These are phyloP conservation scores for Physocladia obscura DNA, from an alignment of 192 early-diverging fungal genomes.

Conservation along the genomic window DNA sequence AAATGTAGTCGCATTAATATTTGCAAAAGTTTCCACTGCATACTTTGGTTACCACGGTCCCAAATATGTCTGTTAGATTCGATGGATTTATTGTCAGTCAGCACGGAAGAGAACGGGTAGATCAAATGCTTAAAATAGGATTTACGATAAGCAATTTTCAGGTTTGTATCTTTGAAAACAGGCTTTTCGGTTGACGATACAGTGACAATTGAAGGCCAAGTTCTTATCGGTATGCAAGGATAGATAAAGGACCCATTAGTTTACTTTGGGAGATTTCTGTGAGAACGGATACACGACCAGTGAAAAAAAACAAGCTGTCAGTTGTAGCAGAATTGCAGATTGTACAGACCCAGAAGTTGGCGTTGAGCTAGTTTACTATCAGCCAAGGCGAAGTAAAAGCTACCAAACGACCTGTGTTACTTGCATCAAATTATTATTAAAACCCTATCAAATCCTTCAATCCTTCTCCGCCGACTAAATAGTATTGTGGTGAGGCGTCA, in stretches of 20 bases:
- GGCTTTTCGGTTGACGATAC: slow-evolving; percentile 40
- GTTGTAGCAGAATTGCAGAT: slow-evolving; percentile 23
- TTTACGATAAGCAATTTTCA: slow-evolving; percentile 44
- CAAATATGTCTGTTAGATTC: slow-evolving; percentile 39
- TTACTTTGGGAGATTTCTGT: slow-evolving; percentile 28
- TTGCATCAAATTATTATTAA: too few species aligned
- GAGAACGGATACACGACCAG: slow-evolving; percentile 27
- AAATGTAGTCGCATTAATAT: slow-evolving; percentile 41
- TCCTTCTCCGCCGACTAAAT: too few species aligned
- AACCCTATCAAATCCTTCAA: too few species aligned
- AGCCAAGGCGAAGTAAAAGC: slow-evolving; percentile 8
- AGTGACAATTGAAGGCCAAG: slow-evolving; percentile 19
- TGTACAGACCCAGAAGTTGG: slow-evolving; percentile 3
- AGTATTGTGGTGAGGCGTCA: too few species aligned
- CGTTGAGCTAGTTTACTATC: slow-evolving; percentile 1
- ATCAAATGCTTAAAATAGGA: not conserved
- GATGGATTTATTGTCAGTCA: not conserved
- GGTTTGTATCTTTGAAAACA: slow-evolving; percentile 44
- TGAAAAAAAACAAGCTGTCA: slow-evolving; percentile 34
- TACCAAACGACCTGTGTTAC: not conserved
- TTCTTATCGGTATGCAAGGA: slow-evolving; percentile 47
- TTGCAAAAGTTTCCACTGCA: slow-evolving; percentile 44
- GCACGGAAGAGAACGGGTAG: not conserved
- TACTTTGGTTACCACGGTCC: slow-evolving; percentile 4
- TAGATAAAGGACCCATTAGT: slow-evolving; percentile 39